Conservation (phyloP, 2,329 filamentous ascomycete species). For the Epichloe sibirici region DNA sequence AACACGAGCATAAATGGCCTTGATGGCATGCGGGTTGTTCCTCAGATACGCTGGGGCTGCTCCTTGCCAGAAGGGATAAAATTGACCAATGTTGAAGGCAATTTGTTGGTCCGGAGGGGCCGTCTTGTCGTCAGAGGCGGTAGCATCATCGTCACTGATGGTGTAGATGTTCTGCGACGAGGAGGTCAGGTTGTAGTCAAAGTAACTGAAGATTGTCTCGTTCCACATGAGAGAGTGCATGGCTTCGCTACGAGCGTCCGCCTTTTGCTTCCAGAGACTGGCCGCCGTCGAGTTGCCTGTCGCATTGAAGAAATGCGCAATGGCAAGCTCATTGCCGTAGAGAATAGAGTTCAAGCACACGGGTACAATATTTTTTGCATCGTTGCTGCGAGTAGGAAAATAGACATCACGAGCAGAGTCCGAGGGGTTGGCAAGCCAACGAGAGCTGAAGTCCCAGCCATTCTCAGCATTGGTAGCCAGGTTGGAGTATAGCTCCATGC, state of each 20-base stretch:
- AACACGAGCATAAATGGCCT: slow-evolving; percentile 41
- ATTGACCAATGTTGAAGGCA: slow-evolving; percentile 45
- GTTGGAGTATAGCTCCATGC: slow-evolving; percentile 44
- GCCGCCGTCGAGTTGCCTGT: slow-evolving; percentile 39
- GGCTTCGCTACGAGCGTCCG: slow-evolving; percentile 42
- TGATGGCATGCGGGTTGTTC: slow-evolving; percentile 45
- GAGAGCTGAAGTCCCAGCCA: slow-evolving; percentile 50
- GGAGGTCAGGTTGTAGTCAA: slow-evolving; percentile 57
- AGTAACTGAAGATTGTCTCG: slow-evolving; percentile 48
- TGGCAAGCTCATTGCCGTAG: slow-evolving; percentile 51
- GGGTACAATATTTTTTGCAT: slow-evolving; percentile 44
- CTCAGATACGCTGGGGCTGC: slow-evolving; percentile 45
- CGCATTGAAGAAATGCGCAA: slow-evolving; percentile 40
- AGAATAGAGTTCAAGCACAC: slow-evolving; percentile 59
- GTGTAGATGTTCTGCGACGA: slow-evolving; percentile 42
- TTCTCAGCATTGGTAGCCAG: slow-evolving; percentile 54
- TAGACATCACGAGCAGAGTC: slow-evolving; percentile 48
- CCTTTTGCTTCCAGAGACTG: slow-evolving; percentile 34
- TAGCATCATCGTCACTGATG: slow-evolving; percentile 31
- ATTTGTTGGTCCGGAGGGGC: slow-evolving; percentile 45
- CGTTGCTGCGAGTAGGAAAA: slow-evolving; percentile 53
- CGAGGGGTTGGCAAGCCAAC: slow-evolving; percentile 44
- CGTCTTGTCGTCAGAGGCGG: slow-evolving; percentile 16
- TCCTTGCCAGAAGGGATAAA: slow-evolving; percentile 59
- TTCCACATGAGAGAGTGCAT: slow-evolving; percentile 57